phyloP scores from a whole-genome alignment of 1,139 yeast species.

The Geotrichum armillariae region DNA sequence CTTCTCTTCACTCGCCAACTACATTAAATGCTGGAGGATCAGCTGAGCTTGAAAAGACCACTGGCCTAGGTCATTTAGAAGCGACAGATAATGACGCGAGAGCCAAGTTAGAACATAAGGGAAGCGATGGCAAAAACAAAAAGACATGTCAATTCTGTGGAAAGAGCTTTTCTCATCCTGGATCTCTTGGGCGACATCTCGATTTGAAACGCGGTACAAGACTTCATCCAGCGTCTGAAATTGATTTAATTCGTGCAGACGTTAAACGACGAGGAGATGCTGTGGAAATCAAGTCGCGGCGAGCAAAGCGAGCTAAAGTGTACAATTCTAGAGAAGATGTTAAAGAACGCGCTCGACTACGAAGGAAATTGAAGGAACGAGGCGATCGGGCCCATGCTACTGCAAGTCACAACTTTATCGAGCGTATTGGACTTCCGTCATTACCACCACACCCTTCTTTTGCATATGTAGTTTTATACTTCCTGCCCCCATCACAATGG shows the following conservation, averaged over 20 bases:
- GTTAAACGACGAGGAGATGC: conserved; percentile 52
- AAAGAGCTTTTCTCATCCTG: conserved; percentile 50
- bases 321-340: conserved; percentile 51
- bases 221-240: conserved; percentile 47
- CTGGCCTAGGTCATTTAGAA: background rate
- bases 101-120: background rate
- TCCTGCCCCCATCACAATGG: conserved; percentile 48
- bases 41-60: background rate
- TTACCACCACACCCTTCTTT: conserved; percentile 48
- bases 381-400: conserved; percentile 39
- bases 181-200: conserved; percentile 53
- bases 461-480: conserved; percentile 48
- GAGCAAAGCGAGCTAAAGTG: conserved; percentile 43
- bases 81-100: background rate
- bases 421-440: conserved; percentile 42
- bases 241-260: conserved; percentile 45
- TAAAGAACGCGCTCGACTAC: conserved; percentile 41
- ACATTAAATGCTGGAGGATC: background rate
- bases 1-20: conserved; percentile 4
- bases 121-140: conserved; percentile 39
- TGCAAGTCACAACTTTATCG: conserved; percentile 40
- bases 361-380: conserved; percentile 43
- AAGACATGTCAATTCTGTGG: conserved; percentile 50
- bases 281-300: conserved; percentile 43
- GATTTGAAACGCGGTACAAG: conserved; percentile 50